Evolutionary conservation across 2,329 filamentous ascomycete species (phyloP).

Genomic region (Nannizzia gypsea): DNA sequence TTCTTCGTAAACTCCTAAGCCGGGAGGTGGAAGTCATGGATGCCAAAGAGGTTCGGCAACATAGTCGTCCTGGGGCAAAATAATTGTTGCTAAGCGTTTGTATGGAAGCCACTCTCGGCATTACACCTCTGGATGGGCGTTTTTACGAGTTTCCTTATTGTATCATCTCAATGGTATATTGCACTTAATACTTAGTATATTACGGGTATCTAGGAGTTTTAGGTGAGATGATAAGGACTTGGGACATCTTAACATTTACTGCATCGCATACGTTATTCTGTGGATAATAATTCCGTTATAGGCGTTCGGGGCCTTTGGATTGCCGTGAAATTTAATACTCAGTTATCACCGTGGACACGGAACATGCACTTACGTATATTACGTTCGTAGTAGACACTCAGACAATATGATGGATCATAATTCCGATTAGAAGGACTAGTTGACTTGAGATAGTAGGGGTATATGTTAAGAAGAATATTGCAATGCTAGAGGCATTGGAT

Average conservation of each 20-base stretch:
- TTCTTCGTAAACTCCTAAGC: conserved; percentile 47
- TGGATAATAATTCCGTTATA: background rate
- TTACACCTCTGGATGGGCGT: background rate
- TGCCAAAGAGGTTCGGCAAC: conserved; percentile 34
- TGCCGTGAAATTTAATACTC: background rate
- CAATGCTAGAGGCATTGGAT: background rate
- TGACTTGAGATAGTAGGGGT: background rate
- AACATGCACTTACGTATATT: background rate
- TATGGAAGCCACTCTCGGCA: background rate
- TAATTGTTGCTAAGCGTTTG: background rate
- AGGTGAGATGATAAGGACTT: background rate
- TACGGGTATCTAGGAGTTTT: background rate
- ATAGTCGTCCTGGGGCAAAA: conserved; percentile 25
- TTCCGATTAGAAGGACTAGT: background rate
- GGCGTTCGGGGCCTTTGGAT: background rate
- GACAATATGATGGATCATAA: background rate
- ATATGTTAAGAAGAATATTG: conserved; percentile 3
- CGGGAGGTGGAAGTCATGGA: conserved; percentile 27
- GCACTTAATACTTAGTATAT: background rate
- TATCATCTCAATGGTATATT: background rate
- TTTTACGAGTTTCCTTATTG: background rate
- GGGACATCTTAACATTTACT: background rate
- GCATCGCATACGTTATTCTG: background rate
- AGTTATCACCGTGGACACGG: background rate
- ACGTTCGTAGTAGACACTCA: background rate